Base-by-base conservation (phyloP, 2,329 filamentous ascomycete species). In the Colletotrichum orbiculare region DNA sequence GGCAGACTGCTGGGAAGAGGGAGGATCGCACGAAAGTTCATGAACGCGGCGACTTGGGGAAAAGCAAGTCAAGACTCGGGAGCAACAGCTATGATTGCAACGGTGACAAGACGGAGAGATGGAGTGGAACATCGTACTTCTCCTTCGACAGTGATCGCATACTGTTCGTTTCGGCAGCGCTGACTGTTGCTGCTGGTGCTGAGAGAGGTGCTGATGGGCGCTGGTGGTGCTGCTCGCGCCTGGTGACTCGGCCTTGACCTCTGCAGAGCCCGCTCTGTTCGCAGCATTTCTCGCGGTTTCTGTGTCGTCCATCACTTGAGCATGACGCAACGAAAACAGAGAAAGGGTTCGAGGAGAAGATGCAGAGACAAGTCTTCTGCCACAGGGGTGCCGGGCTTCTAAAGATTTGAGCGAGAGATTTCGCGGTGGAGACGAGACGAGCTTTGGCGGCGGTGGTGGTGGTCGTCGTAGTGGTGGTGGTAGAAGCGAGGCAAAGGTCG, bases 131-230 rank as follows among this genome's bases (percentile, higher is more conserved):
- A 42, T 74, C 79, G 67, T 75, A 81, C 80, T 73, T 68, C 80
- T 74, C 68, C 78, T 72, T 57, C 80, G 76, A 70, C 80, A 82
- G 67, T 82, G 78, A 65, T 82, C 80, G 69, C 80, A 82, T 39
- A 82, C 80, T 37, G 75, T 81, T 42, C 79, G 75, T 65, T 75
- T 77, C 34, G 69, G 46, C 46, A 63, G 63, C 37, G 67, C 62
- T 55, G 58, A 57, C 52, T 67, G 63, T 53, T 66, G 52, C 13
- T 53, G 25, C 4, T 25, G 25, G 25, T 25, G 25, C 25, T 25
- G 25, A 25, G 25, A 25, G 25, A 25, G 25, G 63, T 35, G 67
- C 62, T 55, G 58, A 57, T 48, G 64, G 63, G 43, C 63, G 52
- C 13, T 53, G 15, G 17, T 39, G 46, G 45, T 59, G 59, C 39